phyloP scores from a whole-genome alignment of 2,329 filamentous ascomycete species.

The Fusarium clavum region DNA sequence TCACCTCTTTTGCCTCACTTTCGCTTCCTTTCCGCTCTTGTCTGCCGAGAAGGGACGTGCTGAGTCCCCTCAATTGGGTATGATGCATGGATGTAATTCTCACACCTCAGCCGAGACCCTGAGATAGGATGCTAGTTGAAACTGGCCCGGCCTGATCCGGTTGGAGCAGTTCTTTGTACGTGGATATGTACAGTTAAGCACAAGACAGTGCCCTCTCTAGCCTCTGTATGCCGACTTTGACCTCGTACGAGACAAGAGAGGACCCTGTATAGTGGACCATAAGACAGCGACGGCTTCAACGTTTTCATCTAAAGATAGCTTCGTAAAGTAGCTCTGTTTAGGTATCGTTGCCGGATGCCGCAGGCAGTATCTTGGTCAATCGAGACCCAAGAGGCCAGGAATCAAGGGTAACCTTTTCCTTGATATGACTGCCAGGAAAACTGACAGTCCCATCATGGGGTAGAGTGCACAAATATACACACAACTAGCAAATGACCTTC shows the following conservation, averaged over 20 bases:
- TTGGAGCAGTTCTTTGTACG: slow-evolving; percentile 4
- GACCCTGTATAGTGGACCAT: not conserved
- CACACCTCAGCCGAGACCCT: slow-evolving; percentile 8
- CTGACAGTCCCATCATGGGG: not conserved
- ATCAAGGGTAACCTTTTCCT: not conserved
- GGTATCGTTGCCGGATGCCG: not conserved
- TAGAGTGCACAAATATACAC: not conserved
- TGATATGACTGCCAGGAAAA: not conserved
- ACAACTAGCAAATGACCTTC: not conserved
- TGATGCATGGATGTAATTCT: slow-evolving; percentile 3
- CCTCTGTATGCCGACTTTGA: not conserved
- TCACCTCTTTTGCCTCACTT: slow-evolving; percentile 13
- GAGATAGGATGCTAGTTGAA: slow-evolving; percentile 18
- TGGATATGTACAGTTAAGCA: not conserved
- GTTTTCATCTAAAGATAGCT: not conserved
- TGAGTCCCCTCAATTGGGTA: slow-evolving; percentile 1
- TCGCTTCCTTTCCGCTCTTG: not conserved
- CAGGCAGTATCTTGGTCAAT: not conserved
- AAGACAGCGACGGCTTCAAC: not conserved
- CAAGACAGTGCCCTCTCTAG: not conserved
- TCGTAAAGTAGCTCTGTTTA: not conserved
- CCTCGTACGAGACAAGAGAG: not conserved
- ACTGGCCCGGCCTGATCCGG: slow-evolving; percentile 11
- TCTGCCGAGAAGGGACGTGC: slow-evolving; percentile 6
- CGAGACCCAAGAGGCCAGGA: not conserved